Base-by-base conservation (phyloP, 2,329 filamentous ascomycete genomes). In the Calonectria pteridis region DNA sequence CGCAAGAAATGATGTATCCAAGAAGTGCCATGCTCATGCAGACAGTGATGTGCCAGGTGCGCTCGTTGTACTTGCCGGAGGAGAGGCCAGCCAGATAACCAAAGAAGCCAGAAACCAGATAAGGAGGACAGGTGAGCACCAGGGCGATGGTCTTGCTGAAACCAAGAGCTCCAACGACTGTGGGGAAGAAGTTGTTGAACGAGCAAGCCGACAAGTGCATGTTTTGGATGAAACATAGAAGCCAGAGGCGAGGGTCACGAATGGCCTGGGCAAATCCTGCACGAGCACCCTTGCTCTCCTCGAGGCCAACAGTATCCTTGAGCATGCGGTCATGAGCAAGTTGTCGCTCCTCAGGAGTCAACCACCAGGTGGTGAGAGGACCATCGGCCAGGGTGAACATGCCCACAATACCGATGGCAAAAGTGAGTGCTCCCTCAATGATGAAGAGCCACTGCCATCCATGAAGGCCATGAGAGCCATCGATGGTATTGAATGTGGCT, bases 121-220 rank as follows among this genome's bases (percentile, higher is more conserved):
- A 88, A 0, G 87, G 87, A 0, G 87, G 87, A 55, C 73, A 77
- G 11, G 88, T 90, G 3, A 90, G 84, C 1, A 88, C 84, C 4
- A 90, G 83, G 0, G 88, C 89, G 43, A 88, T 84, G 2, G 86
- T 89, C 0, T 77, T 83, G 64, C 81, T 83, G 81, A 88, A 89
- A 0, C 86, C 86, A 0, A 90, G 84, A n/a, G 78, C 75, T 18
- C 76, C 75, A 86, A 83, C 6, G 81, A 85, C 74, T 71, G 85
- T 85, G 1, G 84, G 85, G 73, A 88, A 87, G 80, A 81, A 81
- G 68, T 80, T 80, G 72, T 79, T 81, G 73, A 81, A 80, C 3
- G 71, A 72, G 59, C 76, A 77, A 1, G 79, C 79, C 3, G 78
- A 80, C 1, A 81, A 75, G 53, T 80, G 79, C 77, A 80, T 79